Percentiles rank a stretch among this genome's conserved stretches.
These are phyloP conservation scores for Aulographum hederae DNA, from an alignment of 2,329 filamentous ascomycete species.

Conservation along the genomic window DNA sequence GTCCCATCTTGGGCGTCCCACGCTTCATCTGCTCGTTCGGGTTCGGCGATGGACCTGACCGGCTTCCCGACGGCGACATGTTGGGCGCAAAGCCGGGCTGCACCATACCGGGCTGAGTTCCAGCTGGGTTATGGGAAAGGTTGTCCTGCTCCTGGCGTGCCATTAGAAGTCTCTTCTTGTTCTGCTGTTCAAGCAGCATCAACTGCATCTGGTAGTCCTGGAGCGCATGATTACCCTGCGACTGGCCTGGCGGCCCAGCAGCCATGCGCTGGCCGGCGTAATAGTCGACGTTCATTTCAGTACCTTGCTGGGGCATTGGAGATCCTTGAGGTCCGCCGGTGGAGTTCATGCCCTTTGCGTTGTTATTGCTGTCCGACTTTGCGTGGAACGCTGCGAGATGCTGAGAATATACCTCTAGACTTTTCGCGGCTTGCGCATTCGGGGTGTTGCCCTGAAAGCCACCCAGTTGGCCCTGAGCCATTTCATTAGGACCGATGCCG, in stretches of 20 bases:
- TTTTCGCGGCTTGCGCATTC: neutral
- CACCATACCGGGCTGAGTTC: slow-evolving; percentile 17
- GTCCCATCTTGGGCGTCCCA: slow-evolving; percentile 54
- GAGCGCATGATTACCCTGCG: slow-evolving; percentile 56
- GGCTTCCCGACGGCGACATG: slow-evolving; percentile 50
- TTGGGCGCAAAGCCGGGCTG: slow-evolving; percentile 43
- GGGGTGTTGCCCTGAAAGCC: neutral
- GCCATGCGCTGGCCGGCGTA: too few species aligned
- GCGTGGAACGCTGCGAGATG: too few species aligned
- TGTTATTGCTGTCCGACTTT: slow-evolving; percentile 61
- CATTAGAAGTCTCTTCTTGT: slow-evolving; percentile 74
- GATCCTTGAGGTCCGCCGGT: slow-evolving; percentile 28
- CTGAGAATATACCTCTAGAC: neutral
- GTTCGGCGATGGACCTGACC: slow-evolving; percentile 54
- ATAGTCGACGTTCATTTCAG: slow-evolving; percentile 1
- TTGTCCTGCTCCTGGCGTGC: slow-evolving; percentile 63
- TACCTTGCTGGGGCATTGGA: slow-evolving; percentile 27
- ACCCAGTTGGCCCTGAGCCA: slow-evolving; percentile 63
- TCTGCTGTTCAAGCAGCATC: slow-evolving; percentile 74
- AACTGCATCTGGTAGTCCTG: slow-evolving; percentile 84
- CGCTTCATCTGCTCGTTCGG: slow-evolving; percentile 66
- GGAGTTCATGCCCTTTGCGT: slow-evolving; percentile 59
- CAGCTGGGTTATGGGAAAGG: slow-evolving; percentile 32
- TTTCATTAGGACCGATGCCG: slow-evolving; percentile 56
- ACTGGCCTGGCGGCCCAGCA: slow-evolving; percentile 24